A percentile compares a stretch with the other conserved stretches of the same genome.
phyloP scores from a whole-genome alignment of 495 filamentous ascomycete genomes.

The Lasiosphaeria hispida region DNA sequence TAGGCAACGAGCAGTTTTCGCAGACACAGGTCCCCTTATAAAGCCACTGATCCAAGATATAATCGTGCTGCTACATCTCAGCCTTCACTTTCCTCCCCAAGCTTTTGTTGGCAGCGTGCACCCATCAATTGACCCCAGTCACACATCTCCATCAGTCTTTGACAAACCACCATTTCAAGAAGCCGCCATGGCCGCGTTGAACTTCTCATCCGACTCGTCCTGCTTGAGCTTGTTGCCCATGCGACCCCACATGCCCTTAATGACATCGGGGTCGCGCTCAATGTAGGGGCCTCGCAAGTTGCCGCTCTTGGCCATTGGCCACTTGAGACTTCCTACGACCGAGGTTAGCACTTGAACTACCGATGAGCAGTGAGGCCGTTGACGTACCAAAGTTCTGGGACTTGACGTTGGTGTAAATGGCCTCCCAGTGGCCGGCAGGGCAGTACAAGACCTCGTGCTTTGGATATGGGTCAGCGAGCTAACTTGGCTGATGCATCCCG shows the following conservation, averaged over 20 bases:
- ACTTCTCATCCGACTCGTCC: conserved; percentile 12
- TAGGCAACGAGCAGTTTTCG: no score
- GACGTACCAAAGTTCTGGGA: conserved; percentile 24
- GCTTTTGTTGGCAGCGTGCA: no score
- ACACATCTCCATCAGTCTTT: no score
- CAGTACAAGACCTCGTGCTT: conserved; percentile 40
- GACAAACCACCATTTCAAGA: no score
- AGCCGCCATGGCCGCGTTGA: neutral
- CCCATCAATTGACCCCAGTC: no score
- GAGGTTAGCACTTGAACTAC: no score
- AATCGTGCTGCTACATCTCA: no score
- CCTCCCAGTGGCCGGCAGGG: conserved; percentile 42
- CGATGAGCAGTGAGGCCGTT: no score
- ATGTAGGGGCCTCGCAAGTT: conserved; percentile 4
- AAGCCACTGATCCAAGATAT: no score
- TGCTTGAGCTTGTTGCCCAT: conserved; percentile 20
- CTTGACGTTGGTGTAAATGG: conserved; percentile 38
- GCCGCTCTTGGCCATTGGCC: conserved; percentile 16
- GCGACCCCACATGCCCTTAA: conserved; percentile 16
- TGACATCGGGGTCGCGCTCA: conserved; percentile 4
- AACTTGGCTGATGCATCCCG: no score
- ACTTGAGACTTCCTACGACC: conserved; percentile 12
- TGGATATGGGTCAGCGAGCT: conserved; percentile 1
- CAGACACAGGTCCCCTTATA: no score
- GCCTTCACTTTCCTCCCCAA: no score